phyloP scores from a whole-genome alignment of 2,329 filamentous ascomycete species.

The Ceratocystis harringtonii region DNA sequence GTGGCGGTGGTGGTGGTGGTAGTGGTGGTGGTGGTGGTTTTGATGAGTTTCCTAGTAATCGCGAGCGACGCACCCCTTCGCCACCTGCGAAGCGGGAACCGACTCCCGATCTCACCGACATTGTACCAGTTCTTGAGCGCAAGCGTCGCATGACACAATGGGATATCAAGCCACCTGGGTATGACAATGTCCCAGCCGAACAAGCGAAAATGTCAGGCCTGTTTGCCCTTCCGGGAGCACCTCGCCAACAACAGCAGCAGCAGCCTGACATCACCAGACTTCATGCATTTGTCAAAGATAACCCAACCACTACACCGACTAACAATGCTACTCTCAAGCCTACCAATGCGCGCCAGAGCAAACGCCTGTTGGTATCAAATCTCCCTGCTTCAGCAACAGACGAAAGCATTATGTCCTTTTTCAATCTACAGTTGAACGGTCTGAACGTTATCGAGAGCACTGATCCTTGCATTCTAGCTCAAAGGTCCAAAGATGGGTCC shows the following conservation, averaged over 20 bases:
- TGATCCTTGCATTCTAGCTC: conserved; percentile 73
- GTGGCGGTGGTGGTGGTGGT: conserved; percentile 25
- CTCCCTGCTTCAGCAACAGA: conserved; percentile 59
- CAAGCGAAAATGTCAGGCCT: conserved; percentile 97
- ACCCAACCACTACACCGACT: conserved; percentile 36
- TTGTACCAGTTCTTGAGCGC: conserved; percentile 67
- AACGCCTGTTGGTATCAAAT: conserved; percentile 79
- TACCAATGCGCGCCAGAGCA: conserved; percentile 83
- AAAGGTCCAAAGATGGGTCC: conserved; percentile 60
- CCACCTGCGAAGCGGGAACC: conserved; percentile 86
- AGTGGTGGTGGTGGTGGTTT: conserved; percentile 26
- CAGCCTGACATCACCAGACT: conserved; percentile 89
- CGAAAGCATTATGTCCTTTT: conserved; percentile 65
- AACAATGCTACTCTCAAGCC: conserved; percentile 75
- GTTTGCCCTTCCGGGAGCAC: conserved; percentile 94
- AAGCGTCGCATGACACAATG: conserved; percentile 93
- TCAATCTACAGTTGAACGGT: conserved; percentile 95
- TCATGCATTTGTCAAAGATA: conserved; percentile 83
- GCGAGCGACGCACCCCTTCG: conserved; percentile 52
- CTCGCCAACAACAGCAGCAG: conserved; percentile 67
- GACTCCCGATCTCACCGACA: conserved; percentile 82
- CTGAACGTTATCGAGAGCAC: conserved; percentile 73
- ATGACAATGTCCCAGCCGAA: conserved; percentile 95
- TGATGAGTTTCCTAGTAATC: conserved; percentile 26
- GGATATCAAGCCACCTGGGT: conserved; percentile 97